A percentile compares a stretch with the other conserved stretches of the same genome.
phyloP scores from a whole-genome alignment of 768 basidiomycete species.

The Termitomyces sp. region DNA sequence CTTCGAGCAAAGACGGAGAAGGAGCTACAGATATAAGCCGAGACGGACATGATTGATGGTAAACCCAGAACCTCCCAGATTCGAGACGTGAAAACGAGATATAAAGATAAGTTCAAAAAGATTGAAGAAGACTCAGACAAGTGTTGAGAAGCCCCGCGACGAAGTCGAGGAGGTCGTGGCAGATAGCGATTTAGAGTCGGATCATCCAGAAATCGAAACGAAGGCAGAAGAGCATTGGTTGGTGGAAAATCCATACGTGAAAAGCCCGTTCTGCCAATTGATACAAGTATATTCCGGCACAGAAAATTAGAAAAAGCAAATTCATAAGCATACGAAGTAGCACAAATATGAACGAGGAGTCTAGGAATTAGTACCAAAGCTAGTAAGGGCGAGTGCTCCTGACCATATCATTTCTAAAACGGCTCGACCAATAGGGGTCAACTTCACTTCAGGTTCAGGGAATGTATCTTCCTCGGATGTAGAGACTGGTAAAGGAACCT shows the following conservation, averaged over 20 bases:
- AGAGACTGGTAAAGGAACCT: constrained; percentile 8
- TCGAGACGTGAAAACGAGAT: background rate
- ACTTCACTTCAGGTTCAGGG: constrained; percentile 39
- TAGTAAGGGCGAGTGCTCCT: constrained; percentile 49
- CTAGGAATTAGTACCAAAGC: constrained; percentile 34
- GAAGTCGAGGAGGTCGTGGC: background rate
- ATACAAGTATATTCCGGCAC: background rate
- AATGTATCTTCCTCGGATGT: constrained; percentile 36
- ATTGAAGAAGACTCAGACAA: background rate
- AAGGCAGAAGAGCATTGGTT: background rate
- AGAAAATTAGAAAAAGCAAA: background rate
- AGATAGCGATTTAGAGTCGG: background rate
- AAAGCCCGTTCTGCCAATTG: background rate
- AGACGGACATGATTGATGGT: background rate
- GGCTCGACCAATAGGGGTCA: constrained; percentile 51
- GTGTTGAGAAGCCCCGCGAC: background rate
- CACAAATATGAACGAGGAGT: background rate
- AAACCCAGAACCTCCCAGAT: background rate
- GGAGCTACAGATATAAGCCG: background rate
- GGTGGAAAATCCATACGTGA: background rate
- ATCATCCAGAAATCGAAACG: background rate
- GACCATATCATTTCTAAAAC: constrained; percentile 57
- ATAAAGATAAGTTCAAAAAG: no score
- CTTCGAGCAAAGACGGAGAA: constrained; percentile 16
- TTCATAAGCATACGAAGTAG: constrained; percentile 2